Percentiles rank a stretch among this genome's conserved stretches.
Evolutionary conservation across 495 filamentous ascomycete genomes (phyloP).

Genomic region (Neurospora sp.): DNA sequence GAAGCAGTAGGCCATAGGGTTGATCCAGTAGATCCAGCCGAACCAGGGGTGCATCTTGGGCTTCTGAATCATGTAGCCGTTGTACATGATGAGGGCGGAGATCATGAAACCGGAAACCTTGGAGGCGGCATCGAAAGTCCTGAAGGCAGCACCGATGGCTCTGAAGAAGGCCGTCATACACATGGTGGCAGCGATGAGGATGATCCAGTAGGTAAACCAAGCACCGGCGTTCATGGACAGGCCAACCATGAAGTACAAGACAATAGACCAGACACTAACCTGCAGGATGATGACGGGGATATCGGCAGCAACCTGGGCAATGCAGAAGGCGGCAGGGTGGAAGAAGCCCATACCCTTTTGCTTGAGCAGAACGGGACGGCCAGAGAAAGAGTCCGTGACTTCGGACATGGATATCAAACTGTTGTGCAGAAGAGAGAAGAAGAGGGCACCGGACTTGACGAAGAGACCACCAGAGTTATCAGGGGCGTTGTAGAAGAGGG

Average conservation of each 20-base stretch:
- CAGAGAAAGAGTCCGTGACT: constrained; percentile 57
- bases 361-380: constrained; percentile 67
- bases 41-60: constrained; percentile 69
- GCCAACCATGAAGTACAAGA: constrained; percentile 68
- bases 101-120: constrained; percentile 39
- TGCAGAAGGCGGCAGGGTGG: constrained; percentile 64
- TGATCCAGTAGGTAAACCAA: constrained; percentile 66
- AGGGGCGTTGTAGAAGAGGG: constrained; percentile 62
- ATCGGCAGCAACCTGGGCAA: constrained; percentile 71
- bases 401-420: constrained; percentile 70
- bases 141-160: constrained; percentile 52
- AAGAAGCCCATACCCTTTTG: constrained; percentile 78
- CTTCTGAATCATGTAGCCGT: constrained; percentile 61
- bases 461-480: constrained; percentile 45
- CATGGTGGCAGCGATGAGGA: constrained; percentile 53
- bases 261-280: constrained; percentile 57
- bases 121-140: constrained; percentile 50
- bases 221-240: constrained; percentile 57
- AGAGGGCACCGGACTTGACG: constrained; percentile 45
- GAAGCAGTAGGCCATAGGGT: constrained; percentile 67
- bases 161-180: constrained; percentile 56
- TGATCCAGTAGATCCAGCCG: constrained; percentile 64
- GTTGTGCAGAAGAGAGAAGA: constrained; percentile 74
- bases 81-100: constrained; percentile 63
- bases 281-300: constrained; percentile 62